Conservation (phyloP, 1,139 yeast genomes). For the Yamadazyma epiphylla region DNA sequence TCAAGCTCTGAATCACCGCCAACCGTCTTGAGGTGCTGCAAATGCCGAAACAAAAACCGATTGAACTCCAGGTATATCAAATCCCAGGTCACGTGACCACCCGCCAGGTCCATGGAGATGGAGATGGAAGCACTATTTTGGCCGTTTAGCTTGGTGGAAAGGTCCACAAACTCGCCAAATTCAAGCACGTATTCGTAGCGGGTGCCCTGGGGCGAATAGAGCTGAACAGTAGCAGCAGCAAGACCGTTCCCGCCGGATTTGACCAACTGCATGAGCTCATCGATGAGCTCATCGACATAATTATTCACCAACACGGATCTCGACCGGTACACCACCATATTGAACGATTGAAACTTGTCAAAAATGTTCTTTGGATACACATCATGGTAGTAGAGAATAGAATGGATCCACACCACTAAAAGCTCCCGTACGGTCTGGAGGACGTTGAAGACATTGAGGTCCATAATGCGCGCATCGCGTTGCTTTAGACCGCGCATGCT, state of each 20-base stretch:
- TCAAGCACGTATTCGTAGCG: conserved; percentile 24
- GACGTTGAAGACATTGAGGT: conserved; percentile 26
- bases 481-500: conserved; percentile 15
- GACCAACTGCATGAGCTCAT: conserved; percentile 17
- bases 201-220: no score
- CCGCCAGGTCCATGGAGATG: no score
- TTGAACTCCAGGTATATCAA: conserved; percentile 31
- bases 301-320: conserved; percentile 41
- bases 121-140: no score
- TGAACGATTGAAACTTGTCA: conserved; percentile 33
- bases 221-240: no score
- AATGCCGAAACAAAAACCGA: conserved; percentile 26
- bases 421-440: conserved; percentile 36
- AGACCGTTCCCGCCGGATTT: conserved; percentile 15
- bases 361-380: conserved; percentile 43
- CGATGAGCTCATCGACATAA: conserved; percentile 30
- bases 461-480: conserved; percentile 3
- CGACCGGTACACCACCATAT: conserved; percentile 32
- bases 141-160: conserved; percentile 11
- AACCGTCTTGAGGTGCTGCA: conserved; percentile 20
- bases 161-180: conserved; percentile 20
- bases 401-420: conserved; percentile 40
- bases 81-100: conserved; percentile 26
- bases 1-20: conserved; percentile 3
- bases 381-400: conserved; percentile 40